These are phyloP conservation scores for Plasmodium malariae DNA, from an alignment of 169 alveolate species.

Conservation along the genomic window DNA sequence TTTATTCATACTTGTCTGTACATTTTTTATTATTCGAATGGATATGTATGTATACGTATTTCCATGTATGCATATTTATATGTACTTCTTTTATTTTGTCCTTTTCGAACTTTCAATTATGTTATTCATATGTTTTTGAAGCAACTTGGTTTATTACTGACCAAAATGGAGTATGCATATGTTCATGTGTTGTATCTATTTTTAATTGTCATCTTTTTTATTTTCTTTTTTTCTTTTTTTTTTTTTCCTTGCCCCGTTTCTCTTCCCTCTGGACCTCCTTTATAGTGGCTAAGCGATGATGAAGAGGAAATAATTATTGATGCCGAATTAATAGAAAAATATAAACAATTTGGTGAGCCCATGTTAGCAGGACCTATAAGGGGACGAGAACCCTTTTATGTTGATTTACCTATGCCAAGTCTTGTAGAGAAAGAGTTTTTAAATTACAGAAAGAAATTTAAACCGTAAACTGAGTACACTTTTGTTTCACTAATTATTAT, in stretches of 20 bases:
- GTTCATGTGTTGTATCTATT: not conserved
- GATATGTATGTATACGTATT: too few species aligned
- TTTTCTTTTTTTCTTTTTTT: not conserved
- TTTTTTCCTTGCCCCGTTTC: not conserved
- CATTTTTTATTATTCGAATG: too few species aligned
- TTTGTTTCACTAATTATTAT: too few species aligned
- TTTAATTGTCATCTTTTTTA: not conserved
- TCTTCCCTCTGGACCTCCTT: not conserved
- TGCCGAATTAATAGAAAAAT: conserved; percentile 29
- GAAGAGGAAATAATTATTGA: conserved; percentile 57
- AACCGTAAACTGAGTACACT: too few species aligned
- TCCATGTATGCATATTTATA: too few species aligned
- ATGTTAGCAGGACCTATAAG: conserved; percentile 58
- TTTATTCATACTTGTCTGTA: too few species aligned
- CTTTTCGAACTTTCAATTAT: too few species aligned
- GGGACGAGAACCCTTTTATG: conserved; percentile 76
- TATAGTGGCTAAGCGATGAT: conserved; percentile 66
- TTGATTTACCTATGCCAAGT: conserved; percentile 70
- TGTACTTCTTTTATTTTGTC: too few species aligned
- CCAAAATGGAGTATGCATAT: too few species aligned
- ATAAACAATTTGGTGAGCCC: conserved; percentile 51
- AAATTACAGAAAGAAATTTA: conserved; percentile 72
- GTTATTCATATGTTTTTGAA: not conserved
- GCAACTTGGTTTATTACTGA: too few species aligned
- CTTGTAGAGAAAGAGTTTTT: conserved; percentile 48